Base-by-base conservation (phyloP, 129 eudicot species). In the Flaveria bidentis region DNA sequence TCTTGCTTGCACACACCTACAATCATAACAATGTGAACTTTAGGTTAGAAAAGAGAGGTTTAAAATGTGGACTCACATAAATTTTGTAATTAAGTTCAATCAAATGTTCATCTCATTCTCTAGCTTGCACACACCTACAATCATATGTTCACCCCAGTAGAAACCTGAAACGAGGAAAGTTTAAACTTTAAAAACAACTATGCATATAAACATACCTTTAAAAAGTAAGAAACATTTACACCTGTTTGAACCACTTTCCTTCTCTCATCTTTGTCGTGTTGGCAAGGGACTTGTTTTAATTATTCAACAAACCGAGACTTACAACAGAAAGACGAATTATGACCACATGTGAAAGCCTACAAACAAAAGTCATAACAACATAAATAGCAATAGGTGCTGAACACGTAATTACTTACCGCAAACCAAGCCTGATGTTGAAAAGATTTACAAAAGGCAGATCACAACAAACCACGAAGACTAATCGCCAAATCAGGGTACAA, bases 311-410 rank as follows among this genome's bases (percentile, higher is more conserved):
- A 81, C 78, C 88, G 83, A 55, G 98, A 97, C 78, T 86, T 86
- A 82, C 98, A 91, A 73, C 93, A 94, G 57, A 85, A 89, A 2
- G 98, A 91, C 67, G 97, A 88, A 83, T 94, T 91, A 71, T 91
- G 97, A 69, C 98, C 98, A 76, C 97, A 94, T 9, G 98, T 88
- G 81, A 88, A 94, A 60, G 91, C 97, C 98, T 94, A 82, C 55
- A n/a, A 64, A 66, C 14, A 76, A 6, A 36, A 36, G 41, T 36
- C 41, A 36, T 36, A 36, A 36, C 41, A 36, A 5, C 41, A 36
- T 36, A 36, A 36, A 5, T 36, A 36, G 7, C 41, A 36, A 36
- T 36, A 36, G 41, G 7, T 36, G 1, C 41, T 36, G 41, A 36
- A 36, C 41, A 36, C 41, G 7, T 4, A 36, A 5, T 33, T 33